Evolutionary conservation across 495 filamentous ascomycete species (phyloP).

Genomic region (Geoglossum glabrum): DNA sequence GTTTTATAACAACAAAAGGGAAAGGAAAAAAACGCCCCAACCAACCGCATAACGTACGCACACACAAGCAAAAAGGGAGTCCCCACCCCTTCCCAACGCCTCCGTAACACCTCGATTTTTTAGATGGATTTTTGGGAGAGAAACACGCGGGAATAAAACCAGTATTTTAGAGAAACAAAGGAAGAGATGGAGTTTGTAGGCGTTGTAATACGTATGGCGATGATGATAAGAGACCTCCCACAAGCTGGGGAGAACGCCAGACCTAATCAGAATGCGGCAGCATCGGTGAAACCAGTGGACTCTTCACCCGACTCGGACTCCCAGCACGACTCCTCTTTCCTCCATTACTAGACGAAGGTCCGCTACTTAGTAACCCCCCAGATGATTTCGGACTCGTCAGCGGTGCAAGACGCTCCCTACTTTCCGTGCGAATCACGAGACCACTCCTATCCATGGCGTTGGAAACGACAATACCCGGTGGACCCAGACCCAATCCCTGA

Average conservation of each 20-base stretch:
- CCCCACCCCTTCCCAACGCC: neutral
- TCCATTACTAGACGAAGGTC: slow-evolving; percentile 17
- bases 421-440: slow-evolving; percentile 59
- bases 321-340: slow-evolving; percentile 37
- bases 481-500: slow-evolving; percentile 10
- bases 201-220: no score
- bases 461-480: slow-evolving; percentile 24
- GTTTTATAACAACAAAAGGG: no score
- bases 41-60: no score
- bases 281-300: slow-evolving; percentile 28
- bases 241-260: neutral
- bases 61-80: no score
- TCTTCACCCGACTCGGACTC: slow-evolving; percentile 44
- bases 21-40: no score
- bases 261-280: neutral
- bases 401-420: slow-evolving; percentile 42
- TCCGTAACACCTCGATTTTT: neutral
- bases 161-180: no score
- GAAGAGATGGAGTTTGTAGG: no score
- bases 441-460: slow-evolving; percentile 53
- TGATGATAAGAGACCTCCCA: neutral
- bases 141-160: no score
- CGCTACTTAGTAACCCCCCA: neutral
- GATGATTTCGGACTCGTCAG: neutral
- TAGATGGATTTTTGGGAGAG: no score